Evolutionary conservation across 148 eudicot genomes (phyloP), one percentile per base, ranked within the genome.

Genomic region (Vaccinium myrtillus): DNA sequence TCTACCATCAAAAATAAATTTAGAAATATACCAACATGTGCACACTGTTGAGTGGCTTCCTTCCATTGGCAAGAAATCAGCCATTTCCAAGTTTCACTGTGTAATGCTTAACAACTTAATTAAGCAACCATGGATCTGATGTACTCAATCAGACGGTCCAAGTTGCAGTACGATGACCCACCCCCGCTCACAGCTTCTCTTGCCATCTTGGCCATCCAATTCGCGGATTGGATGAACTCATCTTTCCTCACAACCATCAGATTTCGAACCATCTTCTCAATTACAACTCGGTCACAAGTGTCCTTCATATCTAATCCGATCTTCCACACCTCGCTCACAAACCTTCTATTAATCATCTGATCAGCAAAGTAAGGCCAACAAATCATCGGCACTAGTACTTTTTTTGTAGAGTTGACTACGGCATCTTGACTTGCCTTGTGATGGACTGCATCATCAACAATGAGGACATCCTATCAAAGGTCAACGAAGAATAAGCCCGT

Each of bases 111-210:
- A 43, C 46, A 43, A 1, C 6, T 4, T 4, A 43, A 43, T 8
- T 50, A 54, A 8, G 7, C 5, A 39, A 32, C 18, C 51, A 74
- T 82, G 0, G 76, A 81, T 53, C 59, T 77, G 8, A 84, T 14
- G 63, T 65, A 55, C 74, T 84, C 75, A 15, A 87, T 77, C 9
- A 87, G 48, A 0, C 86, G 2, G 1, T 83, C 30, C 80, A 84
- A 78, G 56, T 71, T 61, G 21, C 23, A 2, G 6, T 43, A 71
- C 0, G 86, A 88, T 0, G 90, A 86, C 8, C 90, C 88, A 32
- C 88, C 90, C 63, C 55, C 83, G 27, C 81, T 39, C 51, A 86
- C 50, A 32, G 82, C 65, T 9, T 46, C 46, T 70, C 30, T 83
- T 9, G 83, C 67, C 67, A 59, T 15, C 21, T 21, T 59, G 13